Conservation (phyloP, 805 yeast genomes). For the Pichia californica region DNA sequence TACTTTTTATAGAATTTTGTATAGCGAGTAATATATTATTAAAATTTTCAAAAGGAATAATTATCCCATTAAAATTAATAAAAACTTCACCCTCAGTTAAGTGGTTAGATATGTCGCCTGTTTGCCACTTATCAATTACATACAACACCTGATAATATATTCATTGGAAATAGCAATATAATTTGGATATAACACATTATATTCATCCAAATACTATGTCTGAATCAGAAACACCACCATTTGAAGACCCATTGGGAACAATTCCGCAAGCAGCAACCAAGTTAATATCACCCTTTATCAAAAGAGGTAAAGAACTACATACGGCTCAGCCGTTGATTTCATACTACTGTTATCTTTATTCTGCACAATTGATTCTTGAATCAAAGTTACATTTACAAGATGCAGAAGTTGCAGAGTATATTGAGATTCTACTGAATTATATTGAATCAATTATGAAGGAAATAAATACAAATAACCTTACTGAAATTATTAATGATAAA, state of each 20-base stretch:
- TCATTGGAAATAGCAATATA: too few relatives aligned
- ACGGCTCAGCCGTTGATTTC: slow-evolving; percentile 59
- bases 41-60: too few relatives aligned
- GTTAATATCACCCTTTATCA: slow-evolving; percentile 39
- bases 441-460: slow-evolving; percentile 52
- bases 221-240: neutral
- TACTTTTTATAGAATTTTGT: too few relatives aligned
- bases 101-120: too few relatives aligned
- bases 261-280: slow-evolving; percentile 29
- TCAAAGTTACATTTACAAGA: slow-evolving; percentile 52
- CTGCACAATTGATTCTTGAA: slow-evolving; percentile 64
- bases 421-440: slow-evolving; percentile 57
- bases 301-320: slow-evolving; percentile 53
- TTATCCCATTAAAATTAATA: too few relatives aligned
- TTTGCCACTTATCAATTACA: too few relatives aligned
- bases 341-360: slow-evolving; percentile 66
- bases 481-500: slow-evolving; percentile 51
- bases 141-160: too few relatives aligned
- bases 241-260: neutral
- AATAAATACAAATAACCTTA: slow-evolving; percentile 32
- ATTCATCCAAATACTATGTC: too few relatives aligned
- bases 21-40: too few relatives aligned
- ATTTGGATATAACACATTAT: too few relatives aligned
- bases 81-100: too few relatives aligned
- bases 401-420: slow-evolving; percentile 50